Base-by-base conservation (phyloP, 2,329 filamentous ascomycete species). In the Escovopsis sp. region DNA sequence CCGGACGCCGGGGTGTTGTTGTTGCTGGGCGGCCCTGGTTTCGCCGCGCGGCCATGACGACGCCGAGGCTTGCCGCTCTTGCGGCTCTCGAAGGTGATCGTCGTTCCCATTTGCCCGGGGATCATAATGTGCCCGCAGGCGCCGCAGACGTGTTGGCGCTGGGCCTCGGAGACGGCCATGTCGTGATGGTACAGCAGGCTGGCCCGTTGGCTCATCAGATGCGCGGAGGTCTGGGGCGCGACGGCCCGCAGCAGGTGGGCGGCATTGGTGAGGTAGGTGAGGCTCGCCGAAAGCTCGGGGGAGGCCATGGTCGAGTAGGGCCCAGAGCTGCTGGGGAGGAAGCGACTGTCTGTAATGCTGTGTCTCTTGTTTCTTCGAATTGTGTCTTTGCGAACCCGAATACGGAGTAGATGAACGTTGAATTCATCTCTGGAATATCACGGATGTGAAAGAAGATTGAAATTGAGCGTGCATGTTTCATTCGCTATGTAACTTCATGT, bases 41-140 rank as follows among this genome's bases (percentile, higher is more conserved):
- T 25, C 7, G 21, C 21, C 11, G 21, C 1, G 21, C 11, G 21
- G n/a, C n/a, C n/a, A 25, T 25, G 21, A 23, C 10, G 21, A 23
- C 10, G 21, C 21, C 21, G 6, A 23, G 27, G 13, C 18, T 18
- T 19, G 27, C 15, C 16, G 13, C 28, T 31, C 21, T 41, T 46
- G 26, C 35, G 39, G 1, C 49, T 40, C 17, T 63, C 52, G 2
- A 70, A 48, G 12, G 54, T 56, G 8, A 70, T 33, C 21, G 8
- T 25, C 8, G 43, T 44, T 30, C 58, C 60, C 3, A 55, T 58
- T 8, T 63, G 61, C 0, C 72, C 72, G 2, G 62, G 56, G 4
- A 76, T 56, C 56, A 76, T 63, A 27, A 79, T 71, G 41, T 68
- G 63, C 13, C 76, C 75, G 46, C 76, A 81, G 35, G 64, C 63